These are phyloP conservation scores for Coemansia furcata DNA, from an alignment of 192 early-diverging fungal genomes.

Conservation along the genomic window DNA sequence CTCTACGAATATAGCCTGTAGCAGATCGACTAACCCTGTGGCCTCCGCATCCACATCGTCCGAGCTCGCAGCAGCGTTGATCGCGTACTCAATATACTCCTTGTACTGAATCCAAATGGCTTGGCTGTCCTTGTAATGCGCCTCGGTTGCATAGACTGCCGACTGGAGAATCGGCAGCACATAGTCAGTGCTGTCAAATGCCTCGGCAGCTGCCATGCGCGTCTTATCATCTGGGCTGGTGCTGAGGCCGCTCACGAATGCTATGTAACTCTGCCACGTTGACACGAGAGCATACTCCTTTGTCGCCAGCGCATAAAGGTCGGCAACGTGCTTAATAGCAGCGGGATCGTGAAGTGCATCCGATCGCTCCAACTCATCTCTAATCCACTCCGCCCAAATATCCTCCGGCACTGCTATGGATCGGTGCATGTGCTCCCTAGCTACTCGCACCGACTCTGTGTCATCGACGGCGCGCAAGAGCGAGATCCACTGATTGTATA, in stretches of 20 bases:
- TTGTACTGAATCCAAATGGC: slow-evolving; percentile 28
- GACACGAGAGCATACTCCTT: slow-evolving; percentile 19
- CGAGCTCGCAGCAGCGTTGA: background rate
- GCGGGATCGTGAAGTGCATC: slow-evolving; percentile 4
- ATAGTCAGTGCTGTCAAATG: slow-evolving; percentile 19
- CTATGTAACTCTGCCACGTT: slow-evolving; percentile 38
- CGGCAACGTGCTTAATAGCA: slow-evolving; percentile 7
- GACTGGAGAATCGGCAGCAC: slow-evolving; percentile 8
- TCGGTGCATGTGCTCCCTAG: slow-evolving; percentile 26
- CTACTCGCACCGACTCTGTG: slow-evolving; percentile 34
- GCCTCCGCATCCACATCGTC: background rate
- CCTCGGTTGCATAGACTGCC: slow-evolving; percentile 22
- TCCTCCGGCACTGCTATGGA: slow-evolving; percentile 31
- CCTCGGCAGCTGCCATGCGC: slow-evolving; percentile 17
- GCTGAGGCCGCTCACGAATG: slow-evolving; percentile 14
- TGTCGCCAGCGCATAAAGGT: slow-evolving; percentile 14
- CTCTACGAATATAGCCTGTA: slow-evolving; percentile 24
- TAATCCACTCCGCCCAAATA: slow-evolving; percentile 27
- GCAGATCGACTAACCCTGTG: slow-evolving; percentile 9
- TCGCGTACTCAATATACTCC: slow-evolving; percentile 15
- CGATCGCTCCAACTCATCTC: slow-evolving; percentile 26
- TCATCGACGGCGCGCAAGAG: slow-evolving; percentile 32
- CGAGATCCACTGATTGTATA: slow-evolving; percentile 36
- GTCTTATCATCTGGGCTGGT: background rate
- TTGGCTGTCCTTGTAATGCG: slow-evolving; percentile 24